phyloP scores from a whole-genome alignment of 768 basidiomycete genomes.

The Bullera alba region DNA sequence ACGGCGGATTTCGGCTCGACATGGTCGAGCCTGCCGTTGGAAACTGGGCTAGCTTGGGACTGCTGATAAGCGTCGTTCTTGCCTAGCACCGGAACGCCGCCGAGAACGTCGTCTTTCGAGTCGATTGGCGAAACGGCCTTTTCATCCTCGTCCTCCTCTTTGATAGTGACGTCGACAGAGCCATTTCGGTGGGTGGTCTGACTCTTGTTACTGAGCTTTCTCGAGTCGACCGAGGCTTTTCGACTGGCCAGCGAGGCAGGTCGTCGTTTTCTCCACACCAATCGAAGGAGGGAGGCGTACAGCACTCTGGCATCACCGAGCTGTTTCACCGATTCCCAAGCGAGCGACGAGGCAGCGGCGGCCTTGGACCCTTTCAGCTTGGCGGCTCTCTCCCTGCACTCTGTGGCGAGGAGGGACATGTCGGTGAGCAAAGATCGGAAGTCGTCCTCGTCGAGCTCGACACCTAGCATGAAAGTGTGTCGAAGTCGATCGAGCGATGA shows the following conservation, averaged over 20 bases:
- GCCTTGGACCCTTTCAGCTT: conserved; percentile 37
- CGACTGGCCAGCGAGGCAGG: not conserved
- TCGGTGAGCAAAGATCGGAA: conserved; percentile 38
- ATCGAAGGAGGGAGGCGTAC: conserved; percentile 37
- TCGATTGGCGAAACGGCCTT: not conserved
- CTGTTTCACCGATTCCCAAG: conserved; percentile 39
- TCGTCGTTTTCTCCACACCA: conserved; percentile 36
- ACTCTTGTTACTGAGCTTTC: conserved; percentile 6
- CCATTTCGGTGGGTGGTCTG: not conserved
- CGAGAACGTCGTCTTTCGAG: not conserved
- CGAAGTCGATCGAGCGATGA: conserved; percentile 34
- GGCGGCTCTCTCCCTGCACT: conserved; percentile 34
- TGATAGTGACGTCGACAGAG: conserved; percentile 16
- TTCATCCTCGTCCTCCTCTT: conserved; percentile 33
- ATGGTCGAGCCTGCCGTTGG: too few species aligned
- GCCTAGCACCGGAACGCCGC: not conserved
- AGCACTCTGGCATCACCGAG: conserved; percentile 32
- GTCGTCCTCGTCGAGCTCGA: conserved; percentile 41
- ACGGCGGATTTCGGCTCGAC: not conserved
- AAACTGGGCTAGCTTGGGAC: too few species aligned
- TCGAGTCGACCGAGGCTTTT: not conserved
- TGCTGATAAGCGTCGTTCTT: not conserved
- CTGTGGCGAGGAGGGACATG: conserved; percentile 33
- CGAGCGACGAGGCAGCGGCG: conserved; percentile 30
- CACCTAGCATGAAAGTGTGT: conserved; percentile 37